Evolutionary conservation across 2,329 filamentous ascomycete genomes (phyloP), one percentile per base, ranked within the genome.

Genomic region (Dactylellina haptotyla): DNA sequence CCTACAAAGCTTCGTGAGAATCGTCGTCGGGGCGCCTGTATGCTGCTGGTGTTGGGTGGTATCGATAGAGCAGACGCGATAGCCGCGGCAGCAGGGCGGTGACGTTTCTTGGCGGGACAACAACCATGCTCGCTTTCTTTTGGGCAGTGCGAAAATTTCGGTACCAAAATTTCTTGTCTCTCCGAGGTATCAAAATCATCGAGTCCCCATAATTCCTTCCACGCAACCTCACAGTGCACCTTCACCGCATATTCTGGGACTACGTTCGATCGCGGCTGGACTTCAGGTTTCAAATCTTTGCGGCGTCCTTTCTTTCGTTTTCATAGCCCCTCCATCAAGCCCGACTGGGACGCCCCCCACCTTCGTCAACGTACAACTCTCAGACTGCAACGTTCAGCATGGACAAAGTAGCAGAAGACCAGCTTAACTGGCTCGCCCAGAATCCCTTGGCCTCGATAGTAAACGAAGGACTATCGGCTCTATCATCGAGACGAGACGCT

Each of bases 401-500:
- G 69, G 61, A 65, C 46, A 73, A 73, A 57, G 69, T 66, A 43
- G 69, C 69, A 16, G 69, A 73, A 57, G 69, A 73, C 56, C 85
- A 85, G 77, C 83, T 88, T 78, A 87, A 87, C 79, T 87, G 92
- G 78, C 81, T 97, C 77, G 85, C 87, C 79, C 86, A 89, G 79
- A 97, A 96, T 82, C 87, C 91, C 72, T 82, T 95, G 79, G 84
- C 88, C 64, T 84, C 85, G 76, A 85, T 87, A 76, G 80, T 96
- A 78, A 86, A 88, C 82, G 90, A 96, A 85, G 89, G 88, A 82
- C 90, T 95, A 83, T 87, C 85, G 79, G 87, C 89, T 61, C 96
- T 98, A 81, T 90, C 89, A 75, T 91, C 95, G 79, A 88, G 91
- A 83, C 90, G 95, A 85, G 90, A 89, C 78, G 90, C 91, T 83